Conservation (phyloP, 352 stramenopile genomes). For the Aphanomyces euteiches region DNA sequence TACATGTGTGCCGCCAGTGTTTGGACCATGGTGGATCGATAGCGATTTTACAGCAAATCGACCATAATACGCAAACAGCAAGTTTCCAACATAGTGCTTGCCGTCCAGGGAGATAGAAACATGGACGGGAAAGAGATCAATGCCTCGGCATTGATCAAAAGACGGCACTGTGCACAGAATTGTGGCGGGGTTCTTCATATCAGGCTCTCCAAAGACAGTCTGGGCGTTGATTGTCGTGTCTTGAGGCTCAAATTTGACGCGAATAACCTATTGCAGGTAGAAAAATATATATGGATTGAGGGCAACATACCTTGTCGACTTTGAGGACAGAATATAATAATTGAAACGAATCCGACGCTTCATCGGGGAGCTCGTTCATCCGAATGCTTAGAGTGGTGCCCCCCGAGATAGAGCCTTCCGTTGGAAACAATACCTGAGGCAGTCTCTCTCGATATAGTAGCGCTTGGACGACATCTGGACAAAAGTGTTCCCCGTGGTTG, state of each 20-base stretch:
- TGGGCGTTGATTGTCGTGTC: conserved; percentile 4
- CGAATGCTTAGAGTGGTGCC: conserved; percentile 16
- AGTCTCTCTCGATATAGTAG: conserved; percentile 18
- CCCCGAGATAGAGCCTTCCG: conserved; percentile 12
- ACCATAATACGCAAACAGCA: conserved; percentile 16
- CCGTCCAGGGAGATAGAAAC: conserved; percentile 21
- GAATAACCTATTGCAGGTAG: conserved; percentile 6
- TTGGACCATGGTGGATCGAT: conserved; percentile 62
- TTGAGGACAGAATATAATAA: conserved; percentile 8
- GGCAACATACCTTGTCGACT: background rate
- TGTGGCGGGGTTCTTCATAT: background rate
- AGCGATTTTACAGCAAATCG: conserved; percentile 41
- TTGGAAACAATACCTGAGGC: background rate
- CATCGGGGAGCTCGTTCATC: background rate
- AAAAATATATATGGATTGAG: background rate
- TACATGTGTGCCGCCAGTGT: conserved; percentile 52
- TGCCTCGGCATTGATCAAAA: background rate
- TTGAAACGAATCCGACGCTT: conserved; percentile 15
- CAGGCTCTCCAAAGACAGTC: conserved; percentile 2
- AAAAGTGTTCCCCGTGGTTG: conserved; percentile 28
- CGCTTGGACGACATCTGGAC: background rate
- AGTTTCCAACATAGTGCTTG: background rate
- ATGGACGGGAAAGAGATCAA: background rate
- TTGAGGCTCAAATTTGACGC: conserved; percentile 13
- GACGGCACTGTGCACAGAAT: conserved; percentile 13